phyloP scores from a whole-genome alignment of 768 basidiomycete species.

The Lentinus brumalis region DNA sequence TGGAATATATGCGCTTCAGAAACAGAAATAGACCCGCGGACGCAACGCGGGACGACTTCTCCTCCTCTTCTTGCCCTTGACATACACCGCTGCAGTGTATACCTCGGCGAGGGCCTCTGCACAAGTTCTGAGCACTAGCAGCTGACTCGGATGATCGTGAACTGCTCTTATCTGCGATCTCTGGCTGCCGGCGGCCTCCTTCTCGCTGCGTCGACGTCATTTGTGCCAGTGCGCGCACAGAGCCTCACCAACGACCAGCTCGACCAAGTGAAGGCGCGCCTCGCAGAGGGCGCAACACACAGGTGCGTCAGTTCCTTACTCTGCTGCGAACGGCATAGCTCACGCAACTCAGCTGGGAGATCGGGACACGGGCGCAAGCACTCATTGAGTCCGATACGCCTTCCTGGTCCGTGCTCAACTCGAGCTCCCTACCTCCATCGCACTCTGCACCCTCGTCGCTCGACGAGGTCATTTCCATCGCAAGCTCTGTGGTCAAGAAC shows the following conservation, averaged over 20 bases:
- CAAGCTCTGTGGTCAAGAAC: constrained; percentile 48
- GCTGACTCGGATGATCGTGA: not conserved
- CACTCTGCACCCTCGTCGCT: constrained; percentile 40
- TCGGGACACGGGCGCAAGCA: constrained; percentile 52
- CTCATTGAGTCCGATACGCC: constrained; percentile 52
- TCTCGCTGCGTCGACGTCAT: not conserved
- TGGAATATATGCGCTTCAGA: not conserved
- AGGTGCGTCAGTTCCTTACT: constrained; percentile 34
- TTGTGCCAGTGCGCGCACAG: constrained; percentile 30
- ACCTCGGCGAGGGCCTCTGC: not conserved
- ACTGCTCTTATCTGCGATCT: not conserved
- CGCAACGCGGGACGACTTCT: no score
- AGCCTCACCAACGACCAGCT: constrained; percentile 38
- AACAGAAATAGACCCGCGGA: constrained; percentile 1
- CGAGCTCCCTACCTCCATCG: constrained; percentile 24
- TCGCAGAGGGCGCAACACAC: constrained; percentile 44
- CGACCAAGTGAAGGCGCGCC: constrained; percentile 36
- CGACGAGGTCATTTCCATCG: constrained; percentile 58
- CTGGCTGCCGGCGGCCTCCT: constrained; percentile 1
- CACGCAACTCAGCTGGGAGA: constrained; percentile 47
- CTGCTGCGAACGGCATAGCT: not conserved
- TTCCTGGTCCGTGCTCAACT: constrained; percentile 46
- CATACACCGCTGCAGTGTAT: not conserved
- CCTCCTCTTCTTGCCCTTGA: not conserved
- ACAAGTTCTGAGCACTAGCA: no score